A percentile compares a stretch with the other conserved stretches of the same genome.
Conservation (phyloP, 2,329 filamentous ascomycete species). For the Fusarium veterinarium region DNA sequence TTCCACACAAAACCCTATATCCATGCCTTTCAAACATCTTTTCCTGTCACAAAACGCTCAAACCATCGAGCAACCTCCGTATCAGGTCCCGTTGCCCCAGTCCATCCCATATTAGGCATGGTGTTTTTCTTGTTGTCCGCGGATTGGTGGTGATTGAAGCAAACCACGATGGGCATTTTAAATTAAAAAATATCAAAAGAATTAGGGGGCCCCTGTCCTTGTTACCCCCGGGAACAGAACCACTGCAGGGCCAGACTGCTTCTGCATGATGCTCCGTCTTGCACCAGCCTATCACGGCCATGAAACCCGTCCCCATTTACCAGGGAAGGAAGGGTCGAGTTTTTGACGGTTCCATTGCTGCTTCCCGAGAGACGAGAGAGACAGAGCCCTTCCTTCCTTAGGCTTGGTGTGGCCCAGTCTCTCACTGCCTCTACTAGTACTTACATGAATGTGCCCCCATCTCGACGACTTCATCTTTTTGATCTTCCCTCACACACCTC, state of each 20-base stretch:
- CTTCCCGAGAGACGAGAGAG: conserved; percentile 21
- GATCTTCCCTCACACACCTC: conserved; percentile 24
- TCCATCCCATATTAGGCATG: conserved; percentile 30
- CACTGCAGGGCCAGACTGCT: conserved; percentile 10
- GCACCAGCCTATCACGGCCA: conserved; percentile 31
- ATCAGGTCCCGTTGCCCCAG: conserved; percentile 14
- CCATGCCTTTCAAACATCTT: conserved; percentile 6
- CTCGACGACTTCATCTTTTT: conserved; percentile 15
- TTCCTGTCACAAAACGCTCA: conserved; percentile 12
- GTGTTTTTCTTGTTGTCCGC: not conserved
- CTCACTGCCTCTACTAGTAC: conserved; percentile 9
- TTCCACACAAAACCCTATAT: conserved; percentile 18
- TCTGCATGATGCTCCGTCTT: conserved; percentile 25
- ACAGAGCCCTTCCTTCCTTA: conserved; percentile 27
- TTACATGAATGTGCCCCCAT: conserved; percentile 31
- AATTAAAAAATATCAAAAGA: conserved; percentile 35
- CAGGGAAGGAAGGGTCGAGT: conserved; percentile 19
- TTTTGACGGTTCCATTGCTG: conserved; percentile 8
- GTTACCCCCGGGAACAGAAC: not conserved
- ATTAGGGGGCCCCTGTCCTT: conserved; percentile 25
- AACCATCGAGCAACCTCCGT: not conserved
- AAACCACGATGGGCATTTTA: conserved; percentile 28
- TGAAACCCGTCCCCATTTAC: conserved; percentile 28
- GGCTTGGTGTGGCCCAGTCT: conserved; percentile 18
- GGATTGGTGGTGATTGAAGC: conserved; percentile 33